A percentile compares a stretch with the other conserved stretches of the same genome.
These are phyloP conservation scores for Paramecium biaurelia DNA, from an alignment of 73 alveolate genomes.

Conservation along the genomic window DNA sequence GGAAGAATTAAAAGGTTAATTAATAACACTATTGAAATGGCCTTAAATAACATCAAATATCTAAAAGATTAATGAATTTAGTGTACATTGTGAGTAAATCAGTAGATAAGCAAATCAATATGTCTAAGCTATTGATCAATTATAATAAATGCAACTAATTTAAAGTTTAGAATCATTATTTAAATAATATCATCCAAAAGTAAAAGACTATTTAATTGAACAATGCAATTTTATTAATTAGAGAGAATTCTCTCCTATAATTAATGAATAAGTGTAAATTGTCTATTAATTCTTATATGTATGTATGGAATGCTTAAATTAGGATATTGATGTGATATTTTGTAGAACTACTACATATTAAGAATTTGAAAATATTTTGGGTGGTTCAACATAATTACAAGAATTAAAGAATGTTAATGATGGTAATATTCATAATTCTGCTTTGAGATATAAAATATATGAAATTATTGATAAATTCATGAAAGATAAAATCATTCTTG, in stretches of 20 bases:
- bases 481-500: not conserved
- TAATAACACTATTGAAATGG: not conserved
- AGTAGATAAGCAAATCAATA: not conserved
- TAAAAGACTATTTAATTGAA: not conserved
- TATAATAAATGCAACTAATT: not conserved
- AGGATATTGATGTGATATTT: not conserved
- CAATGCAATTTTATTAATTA: not conserved
- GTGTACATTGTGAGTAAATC: not conserved
- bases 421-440: not conserved
- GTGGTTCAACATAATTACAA: not conserved
- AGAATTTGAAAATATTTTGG: not conserved
- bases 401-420: not conserved
- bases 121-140: not conserved
- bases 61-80: not conserved
- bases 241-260: not conserved
- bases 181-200: not conserved
- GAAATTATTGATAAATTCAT: not conserved
- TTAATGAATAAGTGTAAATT: not conserved
- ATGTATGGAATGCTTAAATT: not conserved
- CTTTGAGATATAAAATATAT: not conserved
- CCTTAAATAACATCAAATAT: not conserved
- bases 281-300: not conserved
- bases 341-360: not conserved
- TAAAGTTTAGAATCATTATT: not conserved
- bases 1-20: not conserved